Base-by-base conservation (phyloP, 495 filamentous ascomycete species). In the Neurospora hispaniola region DNA sequence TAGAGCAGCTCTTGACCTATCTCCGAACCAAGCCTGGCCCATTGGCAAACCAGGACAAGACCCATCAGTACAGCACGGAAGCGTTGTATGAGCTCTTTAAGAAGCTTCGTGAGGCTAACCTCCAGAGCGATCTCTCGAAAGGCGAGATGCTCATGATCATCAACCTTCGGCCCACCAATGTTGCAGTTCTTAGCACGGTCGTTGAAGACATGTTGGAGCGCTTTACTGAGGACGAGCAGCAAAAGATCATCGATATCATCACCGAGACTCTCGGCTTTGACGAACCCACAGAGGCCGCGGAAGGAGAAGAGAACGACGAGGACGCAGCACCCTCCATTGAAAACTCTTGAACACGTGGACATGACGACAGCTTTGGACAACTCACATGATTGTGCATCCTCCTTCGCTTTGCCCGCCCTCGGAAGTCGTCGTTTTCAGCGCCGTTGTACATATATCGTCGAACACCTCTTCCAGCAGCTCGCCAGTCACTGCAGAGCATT, bases 401-500 rank as follows among this genome's bases (percentile, higher is more conserved):
- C 81, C 84, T 40, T 84, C 81, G 74, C 79, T 83, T 73, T 85
- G 84, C 14, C 83, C 84, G 16, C 83, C 83, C 39, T 79, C 79
- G 4, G 71, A 48, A 46, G 80, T 89, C 1, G 82, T 89, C 18
- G 88, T 89, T 82, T 88, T 87, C 14, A 86, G 86, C 4, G 91
- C 92, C n/a, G 90, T 88, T 72, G 81, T 85, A 70, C 90, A 91
- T n/a, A 94, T 85, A 81, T 94, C 92, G 77, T 94, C 91, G 76
- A 92, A 92, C 0, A 88, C 89, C 79, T 92, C 87, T 72, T 83
- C 79, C 71, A 94, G 81, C 71, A 94, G 81, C 81, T 97, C 93
- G 4, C 94, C 94, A n/a, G 93, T 96, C 35, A 91, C 80, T 42
- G 94, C 93, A 18, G 93, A 96, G 80, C 94, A 97, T 78, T 97